Base-by-base conservation (phyloP, 129 eudicot genomes). In the Artemisia tridentata region DNA sequence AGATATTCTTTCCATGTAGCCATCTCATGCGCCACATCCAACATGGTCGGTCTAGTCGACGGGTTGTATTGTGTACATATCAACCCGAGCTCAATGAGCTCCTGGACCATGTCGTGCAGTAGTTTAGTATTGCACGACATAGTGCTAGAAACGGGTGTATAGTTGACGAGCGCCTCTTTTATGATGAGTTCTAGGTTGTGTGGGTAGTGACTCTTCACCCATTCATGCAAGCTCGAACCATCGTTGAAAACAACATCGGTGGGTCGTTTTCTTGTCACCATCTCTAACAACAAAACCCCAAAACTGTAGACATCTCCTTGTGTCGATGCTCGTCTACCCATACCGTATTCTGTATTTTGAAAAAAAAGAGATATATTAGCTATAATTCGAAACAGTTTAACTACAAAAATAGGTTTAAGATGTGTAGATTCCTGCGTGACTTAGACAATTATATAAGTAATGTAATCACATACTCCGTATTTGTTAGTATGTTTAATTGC, bases 261-360 rank as follows among this genome's bases (percentile, higher is more conserved):
- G 1, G 97, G 97, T 1, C 92, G 85, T 65, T 82, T 91, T 50
- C 96, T 85, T 3, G 92, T 80, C 65, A 86, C 53, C 38, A 84
- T 80, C 79, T 91, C 97, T 7, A 91, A 53, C 19, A 91, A 54
- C 18, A 91, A 80, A 7, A 91, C 80, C 19, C 97, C 97, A 25
- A 77, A 88, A 67, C 97, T 86, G 49, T 80, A 88, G 4, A 91
- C 92, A 21, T 91, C 97, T 73, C 97, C 96, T 77, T 79, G 81
- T 46, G 90, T 75, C 9, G 97, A 88, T 17, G 88, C 96, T 34
- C 74, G 75, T 51, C 68, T 86, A 4, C 97, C 97, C 89, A 85
- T 83, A 27, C 96, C 97, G n/a, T 91, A 91, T 84, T 91, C 97
- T 91, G 85, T 71, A 74, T 63, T 63, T 55, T 5, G 0, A 19